A percentile compares a stretch with the other conserved stretches of the same genome.
phyloP scores from a whole-genome alignment of 169 alveolate species.

The Babesia microti region DNA sequence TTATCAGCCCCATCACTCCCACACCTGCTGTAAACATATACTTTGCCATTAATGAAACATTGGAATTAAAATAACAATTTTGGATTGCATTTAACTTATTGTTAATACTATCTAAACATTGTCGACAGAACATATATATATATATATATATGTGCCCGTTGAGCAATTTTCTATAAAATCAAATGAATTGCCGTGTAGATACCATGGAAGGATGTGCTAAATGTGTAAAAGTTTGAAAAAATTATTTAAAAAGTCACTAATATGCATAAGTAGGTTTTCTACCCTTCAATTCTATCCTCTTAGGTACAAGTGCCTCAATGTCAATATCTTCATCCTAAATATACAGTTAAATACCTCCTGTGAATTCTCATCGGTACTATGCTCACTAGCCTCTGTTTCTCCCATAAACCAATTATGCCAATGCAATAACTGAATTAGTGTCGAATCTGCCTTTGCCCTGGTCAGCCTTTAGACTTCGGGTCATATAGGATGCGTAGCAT shows the following conservation, averaged over 20 bases:
- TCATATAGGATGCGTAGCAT: too few relatives aligned
- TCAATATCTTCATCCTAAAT: constrained; percentile 40
- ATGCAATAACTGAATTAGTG: constrained; percentile 24
- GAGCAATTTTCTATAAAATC: background rate
- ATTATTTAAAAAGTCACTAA: too few relatives aligned
- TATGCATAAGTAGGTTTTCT: too few relatives aligned
- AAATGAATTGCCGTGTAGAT: too few relatives aligned
- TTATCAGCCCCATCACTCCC: background rate
- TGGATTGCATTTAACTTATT: background rate
- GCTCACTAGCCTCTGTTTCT: constrained; percentile 10
- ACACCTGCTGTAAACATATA: background rate
- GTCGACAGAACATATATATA: background rate
- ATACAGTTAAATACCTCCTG: too few relatives aligned
- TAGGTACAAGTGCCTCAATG: constrained; percentile 46
- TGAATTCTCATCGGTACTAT: constrained; percentile 6
- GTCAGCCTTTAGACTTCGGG: too few relatives aligned
- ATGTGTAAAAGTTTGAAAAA: too few relatives aligned
- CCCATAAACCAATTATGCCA: constrained; percentile 47
- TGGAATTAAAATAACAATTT: background rate
- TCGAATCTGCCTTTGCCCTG: too few relatives aligned
- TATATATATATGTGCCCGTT: background rate
- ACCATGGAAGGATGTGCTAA: too few relatives aligned
- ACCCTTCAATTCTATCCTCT: constrained; percentile 36
- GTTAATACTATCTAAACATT: background rate
- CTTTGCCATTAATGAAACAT: background rate